A percentile compares a stretch with the other conserved stretches of the same genome.
Conservation (phyloP, 2,329 filamentous ascomycete species). For the Aureobasidium musti region DNA sequence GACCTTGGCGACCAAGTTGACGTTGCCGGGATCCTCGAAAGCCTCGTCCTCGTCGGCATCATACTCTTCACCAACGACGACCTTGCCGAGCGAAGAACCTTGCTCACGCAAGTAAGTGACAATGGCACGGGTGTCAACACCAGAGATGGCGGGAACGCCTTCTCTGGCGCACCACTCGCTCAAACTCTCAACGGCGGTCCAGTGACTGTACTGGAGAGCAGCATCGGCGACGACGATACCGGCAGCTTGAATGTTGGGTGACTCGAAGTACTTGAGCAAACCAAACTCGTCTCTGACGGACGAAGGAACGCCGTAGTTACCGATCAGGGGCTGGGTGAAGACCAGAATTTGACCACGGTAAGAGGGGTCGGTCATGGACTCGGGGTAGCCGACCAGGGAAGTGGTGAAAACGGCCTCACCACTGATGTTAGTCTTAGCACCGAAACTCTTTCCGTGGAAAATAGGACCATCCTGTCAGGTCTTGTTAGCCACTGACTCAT, state of each 20-base stretch:
- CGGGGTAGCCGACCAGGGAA: constrained; percentile 94
- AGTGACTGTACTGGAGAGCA: constrained; percentile 92
- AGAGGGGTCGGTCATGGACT: constrained; percentile 73
- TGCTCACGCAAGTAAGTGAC: constrained; percentile 95
- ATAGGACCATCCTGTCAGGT: constrained; percentile 77
- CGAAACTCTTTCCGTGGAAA: constrained; percentile 95
- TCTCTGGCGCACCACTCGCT: constrained; percentile 94
- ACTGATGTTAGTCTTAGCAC: constrained; percentile 93
- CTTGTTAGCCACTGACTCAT: constrained; percentile 37
- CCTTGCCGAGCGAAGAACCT: constrained; percentile 91
- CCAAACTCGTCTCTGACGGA: constrained; percentile 81
- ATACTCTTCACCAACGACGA: constrained; percentile 95
- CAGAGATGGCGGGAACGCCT: constrained; percentile 92
- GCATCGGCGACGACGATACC: constrained; percentile 96
- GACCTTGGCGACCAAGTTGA: constrained; percentile 94
- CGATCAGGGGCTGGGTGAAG: constrained; percentile 96
- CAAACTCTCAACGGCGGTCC: constrained; percentile 95
- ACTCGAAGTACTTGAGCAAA: constrained; percentile 96
- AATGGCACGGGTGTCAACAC: constrained; percentile 94
- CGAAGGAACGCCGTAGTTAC: constrained; percentile 97
- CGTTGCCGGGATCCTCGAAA: constrained; percentile 91
- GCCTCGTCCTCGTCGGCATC: constrained; percentile 98
- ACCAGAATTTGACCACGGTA: constrained; percentile 90
- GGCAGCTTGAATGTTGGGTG: constrained; percentile 92
- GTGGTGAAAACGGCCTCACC: constrained; percentile 99